Conservation (phyloP, 768 basidiomycete genomes). For the Paxillus rubicundulus region DNA sequence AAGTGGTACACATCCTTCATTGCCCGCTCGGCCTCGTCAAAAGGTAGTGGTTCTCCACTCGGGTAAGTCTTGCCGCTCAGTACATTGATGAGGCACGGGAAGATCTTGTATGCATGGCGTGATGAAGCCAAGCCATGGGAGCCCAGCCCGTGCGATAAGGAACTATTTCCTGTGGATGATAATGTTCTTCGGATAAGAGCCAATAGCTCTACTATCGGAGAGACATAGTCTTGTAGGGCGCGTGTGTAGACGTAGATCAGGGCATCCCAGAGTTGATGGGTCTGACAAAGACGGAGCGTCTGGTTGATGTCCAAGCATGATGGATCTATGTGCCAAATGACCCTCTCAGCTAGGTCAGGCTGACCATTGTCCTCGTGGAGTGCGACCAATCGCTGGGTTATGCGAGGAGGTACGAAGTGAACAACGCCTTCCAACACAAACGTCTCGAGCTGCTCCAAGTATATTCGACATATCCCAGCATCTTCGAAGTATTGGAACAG, state of each 20-base stretch:
- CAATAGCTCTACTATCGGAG: slow-evolving; percentile 84
- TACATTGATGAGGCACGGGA: slow-evolving; percentile 78
- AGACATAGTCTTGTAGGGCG: slow-evolving; percentile 83
- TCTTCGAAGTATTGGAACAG: slow-evolving; percentile 88
- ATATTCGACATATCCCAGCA: slow-evolving; percentile 80
- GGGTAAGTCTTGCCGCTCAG: slow-evolving; percentile 87
- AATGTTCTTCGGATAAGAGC: slow-evolving; percentile 58
- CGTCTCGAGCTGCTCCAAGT: slow-evolving; percentile 75
- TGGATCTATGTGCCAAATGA: slow-evolving; percentile 97
- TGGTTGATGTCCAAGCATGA: slow-evolving; percentile 90
- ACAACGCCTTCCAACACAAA: slow-evolving; percentile 78
- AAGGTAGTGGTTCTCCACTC: slow-evolving; percentile 66
- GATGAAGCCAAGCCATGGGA: slow-evolving; percentile 18
- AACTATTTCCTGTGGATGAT: not conserved
- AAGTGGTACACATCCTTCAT: slow-evolving; percentile 77
- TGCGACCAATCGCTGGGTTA: slow-evolving; percentile 81
- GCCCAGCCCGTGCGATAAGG: slow-evolving; percentile 7
- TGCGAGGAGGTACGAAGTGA: slow-evolving; percentile 74
- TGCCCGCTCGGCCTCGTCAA: slow-evolving; percentile 64
- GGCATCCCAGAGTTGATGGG: slow-evolving; percentile 84
- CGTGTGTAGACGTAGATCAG: slow-evolving; percentile 92
- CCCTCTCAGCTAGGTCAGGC: slow-evolving; percentile 75
- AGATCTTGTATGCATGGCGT: slow-evolving; percentile 87
- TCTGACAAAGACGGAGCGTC: slow-evolving; percentile 81
- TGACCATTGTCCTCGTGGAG: slow-evolving; percentile 70